These are phyloP conservation scores for Hippophae rhamnoides DNA, from an alignment of 306 rosid species.

Conservation along the genomic window DNA sequence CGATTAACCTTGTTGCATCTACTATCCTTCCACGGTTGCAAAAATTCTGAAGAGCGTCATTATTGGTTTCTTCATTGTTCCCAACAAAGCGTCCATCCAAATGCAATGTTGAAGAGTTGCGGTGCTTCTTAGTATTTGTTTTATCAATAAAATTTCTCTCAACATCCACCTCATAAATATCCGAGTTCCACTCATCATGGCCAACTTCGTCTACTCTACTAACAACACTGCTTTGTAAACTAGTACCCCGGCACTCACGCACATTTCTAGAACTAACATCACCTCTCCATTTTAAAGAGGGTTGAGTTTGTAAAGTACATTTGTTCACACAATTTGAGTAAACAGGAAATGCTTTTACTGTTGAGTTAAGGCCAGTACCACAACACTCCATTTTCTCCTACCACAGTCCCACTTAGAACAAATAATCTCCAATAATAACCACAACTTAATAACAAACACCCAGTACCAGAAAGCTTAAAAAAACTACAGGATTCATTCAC, in stretches of 20 bases:
- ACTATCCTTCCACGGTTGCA: constrained; percentile 49
- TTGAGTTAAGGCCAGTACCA: constrained; percentile 20
- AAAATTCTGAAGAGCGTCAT: constrained; percentile 44
- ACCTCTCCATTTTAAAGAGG: constrained; percentile 26
- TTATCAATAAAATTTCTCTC: constrained; percentile 26
- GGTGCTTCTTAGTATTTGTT: constrained; percentile 23
- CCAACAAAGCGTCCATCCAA: constrained; percentile 41
- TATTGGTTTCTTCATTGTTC: constrained; percentile 52
- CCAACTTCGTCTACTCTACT: constrained; percentile 47
- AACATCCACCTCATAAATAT: constrained; percentile 16
- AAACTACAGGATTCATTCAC: too few relatives aligned
- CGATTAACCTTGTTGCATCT: constrained; percentile 56
- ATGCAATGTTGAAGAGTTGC: constrained; percentile 23
- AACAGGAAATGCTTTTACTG: constrained; percentile 18
- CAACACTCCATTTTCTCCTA: constrained; percentile 3
- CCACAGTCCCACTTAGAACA: too few relatives aligned
- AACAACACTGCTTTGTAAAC: constrained; percentile 34
- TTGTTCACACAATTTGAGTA: constrained; percentile 16
- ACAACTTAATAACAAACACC: too few relatives aligned
- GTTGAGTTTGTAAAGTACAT: constrained; percentile 12
- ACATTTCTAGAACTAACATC: constrained; percentile 19
- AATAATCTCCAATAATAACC: too few relatives aligned
- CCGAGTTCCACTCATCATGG: constrained; percentile 25
- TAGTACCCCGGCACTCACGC: constrained; percentile 17
- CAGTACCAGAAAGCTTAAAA: too few relatives aligned